Percentiles rank a stretch among this genome's conserved stretches.
Conservation (phyloP, 768 basidiomycete genomes). For the Rhodotorula paludigena region DNA sequence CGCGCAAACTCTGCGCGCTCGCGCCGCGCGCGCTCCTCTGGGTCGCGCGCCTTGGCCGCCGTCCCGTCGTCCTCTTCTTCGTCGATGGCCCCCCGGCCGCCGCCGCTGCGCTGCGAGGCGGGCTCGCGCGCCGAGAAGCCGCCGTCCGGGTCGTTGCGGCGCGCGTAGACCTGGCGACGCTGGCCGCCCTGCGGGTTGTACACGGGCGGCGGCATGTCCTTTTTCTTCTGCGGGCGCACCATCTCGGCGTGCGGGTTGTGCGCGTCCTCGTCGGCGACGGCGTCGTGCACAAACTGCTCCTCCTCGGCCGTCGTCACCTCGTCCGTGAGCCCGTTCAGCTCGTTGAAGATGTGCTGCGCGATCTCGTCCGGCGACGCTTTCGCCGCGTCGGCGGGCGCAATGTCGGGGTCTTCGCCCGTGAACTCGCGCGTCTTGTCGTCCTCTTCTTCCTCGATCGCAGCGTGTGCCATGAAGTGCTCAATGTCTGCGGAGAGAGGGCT, state of each 20-base stretch:
- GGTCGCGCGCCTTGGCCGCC: background rate
- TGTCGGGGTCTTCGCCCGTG: constrained; percentile 36
- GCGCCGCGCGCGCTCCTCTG: constrained; percentile 24
- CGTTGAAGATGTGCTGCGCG: constrained; percentile 37
- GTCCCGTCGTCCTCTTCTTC: background rate
- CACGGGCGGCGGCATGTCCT: background rate
- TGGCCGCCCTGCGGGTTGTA: constrained; percentile 5
- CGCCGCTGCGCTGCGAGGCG: constrained; percentile 3
- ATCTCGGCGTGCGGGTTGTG: constrained; percentile 10
- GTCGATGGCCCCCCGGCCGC: background rate
- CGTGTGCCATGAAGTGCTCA: constrained; percentile 88
- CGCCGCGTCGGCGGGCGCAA: constrained; percentile 1
- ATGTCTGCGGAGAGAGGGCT: constrained; percentile 43
- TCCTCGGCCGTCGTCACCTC: constrained; percentile 15
- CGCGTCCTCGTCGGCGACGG: constrained; percentile 10
- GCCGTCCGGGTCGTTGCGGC: background rate
- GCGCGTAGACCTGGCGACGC: too few species aligned
- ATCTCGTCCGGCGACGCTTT: constrained; percentile 25
- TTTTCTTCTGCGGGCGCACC: background rate
- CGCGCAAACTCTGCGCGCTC: constrained; percentile 35
- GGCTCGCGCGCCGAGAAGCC: too few species aligned
- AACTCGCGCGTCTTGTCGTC: constrained; percentile 73
- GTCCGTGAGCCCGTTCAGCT: constrained; percentile 24
- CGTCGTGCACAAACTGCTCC: constrained; percentile 6
- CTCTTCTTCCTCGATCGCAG: constrained; percentile 74